phyloP scores from a whole-genome alignment of 768 basidiomycete genomes.

The Trametes elegans region DNA sequence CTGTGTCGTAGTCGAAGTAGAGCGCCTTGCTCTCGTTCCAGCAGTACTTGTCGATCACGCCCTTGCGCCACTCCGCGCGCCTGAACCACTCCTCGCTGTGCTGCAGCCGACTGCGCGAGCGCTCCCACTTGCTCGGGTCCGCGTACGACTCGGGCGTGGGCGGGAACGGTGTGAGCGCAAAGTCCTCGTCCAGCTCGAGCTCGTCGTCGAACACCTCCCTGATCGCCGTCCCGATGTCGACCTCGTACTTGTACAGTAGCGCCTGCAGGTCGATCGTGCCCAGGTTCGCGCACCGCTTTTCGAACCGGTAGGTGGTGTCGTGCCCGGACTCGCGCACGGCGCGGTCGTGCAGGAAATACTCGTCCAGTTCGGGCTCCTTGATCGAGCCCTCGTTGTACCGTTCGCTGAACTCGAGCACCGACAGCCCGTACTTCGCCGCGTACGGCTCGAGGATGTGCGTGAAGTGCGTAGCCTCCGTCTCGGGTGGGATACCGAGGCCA shows the following conservation, averaged over 20 bases:
- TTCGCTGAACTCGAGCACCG: slow-evolving; percentile 94
- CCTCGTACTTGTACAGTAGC: slow-evolving; percentile 96
- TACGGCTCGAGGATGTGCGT: slow-evolving; percentile 96
- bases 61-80: slow-evolving; percentile 79
- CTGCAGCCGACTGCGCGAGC: slow-evolving; percentile 60
- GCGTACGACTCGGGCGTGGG: slow-evolving; percentile 70
- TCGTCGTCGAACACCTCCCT: slow-evolving; percentile 92
- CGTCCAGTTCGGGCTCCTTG: slow-evolving; percentile 86
- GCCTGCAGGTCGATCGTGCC: slow-evolving; percentile 96
- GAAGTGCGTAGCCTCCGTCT: slow-evolving; percentile 98
- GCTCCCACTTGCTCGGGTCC: slow-evolving; percentile 51
- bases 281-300: slow-evolving; percentile 96
- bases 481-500: slow-evolving; percentile 94
- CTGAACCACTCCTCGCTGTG: slow-evolving; percentile 90
- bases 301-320: slow-evolving; percentile 95
- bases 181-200: slow-evolving; percentile 90
- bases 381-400: slow-evolving; percentile 86
- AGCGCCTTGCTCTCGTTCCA: slow-evolving; percentile 96
- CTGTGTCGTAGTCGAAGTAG: slow-evolving; percentile 97
- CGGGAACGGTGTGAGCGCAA: slow-evolving; percentile 89
- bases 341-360: slow-evolving; percentile 97
- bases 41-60: slow-evolving; percentile 88
- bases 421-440: slow-evolving; percentile 88
- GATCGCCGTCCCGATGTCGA: slow-evolving; percentile 98
- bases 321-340: slow-evolving; percentile 96